A percentile compares a stretch with the other conserved stretches of the same genome.
Evolutionary conservation across 768 basidiomycete genomes (phyloP).

Genomic region (Boletus vinaceobasis): DNA sequence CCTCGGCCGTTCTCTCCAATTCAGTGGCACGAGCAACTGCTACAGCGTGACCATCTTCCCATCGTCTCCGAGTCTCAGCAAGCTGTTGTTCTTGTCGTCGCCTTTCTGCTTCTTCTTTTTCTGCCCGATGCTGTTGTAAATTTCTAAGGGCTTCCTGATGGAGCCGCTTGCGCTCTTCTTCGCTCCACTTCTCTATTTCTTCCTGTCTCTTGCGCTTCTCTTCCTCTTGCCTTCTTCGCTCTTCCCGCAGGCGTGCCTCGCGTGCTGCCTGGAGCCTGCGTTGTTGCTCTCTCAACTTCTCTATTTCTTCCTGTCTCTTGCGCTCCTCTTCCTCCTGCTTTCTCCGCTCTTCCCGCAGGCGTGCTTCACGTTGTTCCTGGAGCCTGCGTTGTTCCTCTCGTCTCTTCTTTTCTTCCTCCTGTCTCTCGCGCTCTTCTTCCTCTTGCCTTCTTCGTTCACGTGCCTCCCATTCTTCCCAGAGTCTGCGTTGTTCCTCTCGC

Average conservation of each 20-base stretch:
- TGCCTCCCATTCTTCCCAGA: slow-evolving; percentile 30
- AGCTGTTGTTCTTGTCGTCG: slow-evolving; percentile 1
- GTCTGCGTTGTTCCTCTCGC: too few relatives aligned
- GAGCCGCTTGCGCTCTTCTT: background rate
- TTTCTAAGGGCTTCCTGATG: background rate
- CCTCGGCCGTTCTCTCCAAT: background rate
- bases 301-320: too few relatives aligned
- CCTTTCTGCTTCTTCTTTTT: slow-evolving; percentile 26
- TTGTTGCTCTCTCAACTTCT: too few relatives aligned
- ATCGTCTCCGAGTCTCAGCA: too few relatives aligned
- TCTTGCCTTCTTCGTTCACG: background rate
- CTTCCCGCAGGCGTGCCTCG: slow-evolving; percentile 39
- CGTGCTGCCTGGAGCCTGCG: too few relatives aligned
- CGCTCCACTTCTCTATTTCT: background rate
- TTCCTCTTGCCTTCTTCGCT: slow-evolving; percentile 20
- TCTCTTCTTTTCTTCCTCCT: background rate
- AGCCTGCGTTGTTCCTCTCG: too few relatives aligned
- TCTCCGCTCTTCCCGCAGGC: too few relatives aligned
- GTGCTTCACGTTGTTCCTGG: too few relatives aligned
- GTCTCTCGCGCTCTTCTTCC: background rate
- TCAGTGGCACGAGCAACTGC: background rate
- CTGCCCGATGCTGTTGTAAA: background rate
- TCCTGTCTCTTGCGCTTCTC: background rate
- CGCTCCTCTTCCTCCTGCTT: too few relatives aligned
- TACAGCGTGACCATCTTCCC: background rate